phyloP scores from a whole-genome alignment of 106 monocot genomes.

The Dendrobium officinale region DNA sequence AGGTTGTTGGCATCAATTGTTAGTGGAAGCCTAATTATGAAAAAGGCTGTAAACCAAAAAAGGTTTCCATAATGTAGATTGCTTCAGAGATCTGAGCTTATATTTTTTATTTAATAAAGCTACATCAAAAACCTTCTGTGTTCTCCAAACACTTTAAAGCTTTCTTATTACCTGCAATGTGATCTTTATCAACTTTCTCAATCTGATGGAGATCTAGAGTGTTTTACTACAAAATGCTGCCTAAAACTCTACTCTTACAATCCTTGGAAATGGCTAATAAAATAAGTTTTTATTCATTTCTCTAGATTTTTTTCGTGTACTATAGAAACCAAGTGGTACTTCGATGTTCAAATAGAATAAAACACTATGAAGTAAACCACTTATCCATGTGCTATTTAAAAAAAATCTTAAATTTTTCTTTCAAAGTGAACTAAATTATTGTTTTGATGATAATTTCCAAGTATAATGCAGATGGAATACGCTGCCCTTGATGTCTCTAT shows the following conservation, averaged over 20 bases:
- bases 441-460: neutral
- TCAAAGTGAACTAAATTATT: neutral
- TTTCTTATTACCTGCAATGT: constrained; percentile 94
- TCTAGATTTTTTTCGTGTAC: neutral
- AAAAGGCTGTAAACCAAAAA: constrained; percentile 70
- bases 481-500: constrained; percentile 92
- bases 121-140: constrained; percentile 74
- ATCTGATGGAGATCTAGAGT: constrained; percentile 83
- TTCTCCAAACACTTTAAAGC: constrained; percentile 75
- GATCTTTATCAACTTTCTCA: constrained; percentile 76
- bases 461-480: constrained; percentile 70
- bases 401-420: too few species aligned
- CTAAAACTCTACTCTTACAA: constrained; percentile 24
- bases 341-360: neutral
- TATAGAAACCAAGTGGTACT: neutral
- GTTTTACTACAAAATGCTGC: constrained; percentile 90
- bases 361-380: neutral
- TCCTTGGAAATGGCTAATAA: neutral
- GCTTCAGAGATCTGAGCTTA: constrained; percentile 76
- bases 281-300: neutral
- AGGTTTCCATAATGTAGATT: constrained; percentile 97
- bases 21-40: constrained; percentile 97
- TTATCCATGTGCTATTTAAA: too few species aligned
- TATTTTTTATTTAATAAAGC: constrained; percentile 89
- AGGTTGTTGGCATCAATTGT: constrained; percentile 87